Percentiles rank a stretch among this genome's conserved stretches.
Evolutionary conservation across 345 rosid genomes (phyloP).

Genomic region (Arabis hirsuta): DNA sequence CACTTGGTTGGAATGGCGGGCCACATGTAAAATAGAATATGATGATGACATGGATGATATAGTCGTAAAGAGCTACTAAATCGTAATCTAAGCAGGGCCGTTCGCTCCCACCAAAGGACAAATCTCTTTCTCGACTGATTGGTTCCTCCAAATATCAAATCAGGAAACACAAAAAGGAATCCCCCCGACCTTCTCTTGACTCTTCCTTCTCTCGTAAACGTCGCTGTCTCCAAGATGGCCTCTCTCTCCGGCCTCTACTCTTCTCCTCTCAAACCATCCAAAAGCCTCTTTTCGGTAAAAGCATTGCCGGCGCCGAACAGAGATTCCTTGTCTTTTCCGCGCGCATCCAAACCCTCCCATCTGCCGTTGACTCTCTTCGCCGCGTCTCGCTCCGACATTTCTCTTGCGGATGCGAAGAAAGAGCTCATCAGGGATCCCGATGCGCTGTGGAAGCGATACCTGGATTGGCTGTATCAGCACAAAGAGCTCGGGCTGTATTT

Average conservation of each 20-base stretch:
- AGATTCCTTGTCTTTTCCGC: slow-evolving; percentile 50
- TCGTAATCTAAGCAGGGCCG: slow-evolving; percentile 40
- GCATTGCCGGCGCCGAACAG: slow-evolving; percentile 38
- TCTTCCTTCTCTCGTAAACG: slow-evolving; percentile 42
- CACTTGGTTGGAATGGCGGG: not conserved
- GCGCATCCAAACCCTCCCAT: slow-evolving; percentile 39
- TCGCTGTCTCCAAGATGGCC: slow-evolving; percentile 42
- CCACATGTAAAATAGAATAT: slow-evolving; percentile 23
- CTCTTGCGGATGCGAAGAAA: slow-evolving; percentile 49
- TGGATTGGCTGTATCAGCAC: slow-evolving; percentile 93
- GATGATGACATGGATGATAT: not conserved
- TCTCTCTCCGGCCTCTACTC: slow-evolving; percentile 65
- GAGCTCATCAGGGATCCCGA: slow-evolving; percentile 71
- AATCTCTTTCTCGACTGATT: slow-evolving; percentile 14
- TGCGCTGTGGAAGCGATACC: slow-evolving; percentile 78
- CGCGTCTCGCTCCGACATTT: slow-evolving; percentile 51
- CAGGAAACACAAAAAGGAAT: not conserved
- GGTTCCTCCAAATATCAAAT: slow-evolving; percentile 35
- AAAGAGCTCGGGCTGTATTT: slow-evolving; percentile 84
- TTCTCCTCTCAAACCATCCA: slow-evolving; percentile 45
- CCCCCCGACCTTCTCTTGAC: slow-evolving; percentile 16
- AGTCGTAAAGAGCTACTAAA: slow-evolving; percentile 5
- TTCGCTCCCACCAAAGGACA: slow-evolving; percentile 40
- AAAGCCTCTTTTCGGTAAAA: slow-evolving; percentile 34
- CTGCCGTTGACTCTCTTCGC: slow-evolving; percentile 37